phyloP scores from a whole-genome alignment of 1,139 yeast species.

The Debaryomyces psychrophilus region DNA sequence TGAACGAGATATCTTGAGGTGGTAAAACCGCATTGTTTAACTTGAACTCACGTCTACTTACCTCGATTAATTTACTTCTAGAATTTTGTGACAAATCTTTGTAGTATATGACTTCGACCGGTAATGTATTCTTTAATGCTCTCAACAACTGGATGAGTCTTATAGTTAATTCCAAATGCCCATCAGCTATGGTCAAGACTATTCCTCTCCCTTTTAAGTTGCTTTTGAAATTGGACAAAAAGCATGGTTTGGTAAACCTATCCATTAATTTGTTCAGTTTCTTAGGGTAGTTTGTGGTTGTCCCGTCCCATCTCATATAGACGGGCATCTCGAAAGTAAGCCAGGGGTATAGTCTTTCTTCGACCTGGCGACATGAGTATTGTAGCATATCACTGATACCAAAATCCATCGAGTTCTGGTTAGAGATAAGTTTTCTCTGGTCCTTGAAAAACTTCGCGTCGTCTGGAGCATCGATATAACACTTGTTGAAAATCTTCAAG shows the following conservation, averaged over 20 bases:
- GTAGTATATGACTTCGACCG: slow-evolving; percentile 40
- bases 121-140: slow-evolving; percentile 33
- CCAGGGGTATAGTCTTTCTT: slow-evolving; percentile 30
- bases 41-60: slow-evolving; percentile 26
- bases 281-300: slow-evolving; percentile 13
- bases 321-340: slow-evolving; percentile 27
- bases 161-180: slow-evolving; percentile 31
- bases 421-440: not conserved
- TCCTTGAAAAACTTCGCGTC: not conserved
- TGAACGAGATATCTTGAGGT: slow-evolving; percentile 46
- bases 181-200: slow-evolving; percentile 40
- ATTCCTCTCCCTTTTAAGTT: slow-evolving; percentile 39
- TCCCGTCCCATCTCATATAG: slow-evolving; percentile 23
- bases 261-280: slow-evolving; percentile 5
- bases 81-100: slow-evolving; percentile 27
- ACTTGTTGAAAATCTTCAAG: slow-evolving; percentile 44
- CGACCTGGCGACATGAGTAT: slow-evolving; percentile 15
- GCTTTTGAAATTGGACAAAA: slow-evolving; percentile 24
- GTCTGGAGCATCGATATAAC: slow-evolving; percentile 29
- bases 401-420: not conserved
- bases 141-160: slow-evolving; percentile 35
- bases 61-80: slow-evolving; percentile 26
- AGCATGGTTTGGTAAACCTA: slow-evolving; percentile 16
- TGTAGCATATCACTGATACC: not conserved
- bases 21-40: slow-evolving; percentile 26